Base-by-base conservation (phyloP, 23 red algal species). In the Agarophyton chilense region DNA sequence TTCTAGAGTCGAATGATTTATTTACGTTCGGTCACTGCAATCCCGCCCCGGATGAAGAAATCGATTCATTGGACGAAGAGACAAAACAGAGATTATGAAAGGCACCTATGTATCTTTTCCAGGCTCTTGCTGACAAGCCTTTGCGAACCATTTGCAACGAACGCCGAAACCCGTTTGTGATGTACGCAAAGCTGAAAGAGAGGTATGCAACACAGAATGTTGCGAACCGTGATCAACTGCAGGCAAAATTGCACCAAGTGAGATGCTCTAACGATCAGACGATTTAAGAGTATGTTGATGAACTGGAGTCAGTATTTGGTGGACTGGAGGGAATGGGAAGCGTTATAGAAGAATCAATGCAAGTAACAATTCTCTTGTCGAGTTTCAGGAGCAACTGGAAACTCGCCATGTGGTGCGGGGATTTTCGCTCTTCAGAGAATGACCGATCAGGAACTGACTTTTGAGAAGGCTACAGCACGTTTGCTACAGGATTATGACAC, bases 201-300 rank as follows among this genome's bases (percentile, higher is more conserved):
- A 62, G 56, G 28, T 62, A 62, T 22, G n/a, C 56, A 62, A 62
- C 56, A 19, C 6, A 22, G n/a, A 62, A 62, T 22, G n/a, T 19
- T 22, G 56, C 56, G 10, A 62, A 8, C n/a, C 9, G n/a, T 13
- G 56, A 13, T 28, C 56, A 62, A 19, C 19, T 62, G 19, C 56
- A 62, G 56, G n/a, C 28, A 19, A 62, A 19, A 22, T n/a, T n/a
- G n/a, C n/a, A n/a, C n/a, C n/a, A n/a, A 32, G n/a, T 22, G 21
- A 10, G 28, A 10, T 62, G n/a, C 56, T 13, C 56, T 62, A 19
- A 62, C 9, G 28, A 22, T 6, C 66, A 25, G 22, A 36, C 31
- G 56, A 67, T 84, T 53, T 40, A 0, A 10, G 79, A 66, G 16
- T 84, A 65, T 41, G 36, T 84, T 17, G 79, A 64, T 19, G 52